These are phyloP conservation scores for Pleurotus citrinopileatus DNA, from an alignment of 768 basidiomycete species.

Conservation along the genomic window DNA sequence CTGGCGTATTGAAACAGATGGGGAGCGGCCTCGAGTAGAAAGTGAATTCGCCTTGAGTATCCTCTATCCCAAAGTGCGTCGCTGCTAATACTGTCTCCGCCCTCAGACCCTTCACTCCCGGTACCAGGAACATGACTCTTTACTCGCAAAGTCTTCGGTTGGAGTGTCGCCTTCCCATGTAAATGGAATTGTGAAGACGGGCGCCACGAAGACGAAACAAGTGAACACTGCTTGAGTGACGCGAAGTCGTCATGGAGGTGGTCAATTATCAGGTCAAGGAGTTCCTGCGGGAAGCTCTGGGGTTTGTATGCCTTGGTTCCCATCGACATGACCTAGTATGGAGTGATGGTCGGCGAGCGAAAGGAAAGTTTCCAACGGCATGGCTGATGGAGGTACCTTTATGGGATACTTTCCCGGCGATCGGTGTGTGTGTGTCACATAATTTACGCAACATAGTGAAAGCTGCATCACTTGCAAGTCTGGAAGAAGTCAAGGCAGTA, in stretches of 20 bases:
- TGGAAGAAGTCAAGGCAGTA: too few relatives aligned
- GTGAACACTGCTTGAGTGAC: slow-evolving; percentile 13
- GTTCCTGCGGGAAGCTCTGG: slow-evolving; percentile 13
- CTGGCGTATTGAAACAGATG: not conserved
- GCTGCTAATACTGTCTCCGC: not conserved
- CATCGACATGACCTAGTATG: too few relatives aligned
- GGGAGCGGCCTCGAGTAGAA: not conserved
- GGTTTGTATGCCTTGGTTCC: not conserved
- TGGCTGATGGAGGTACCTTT: too few relatives aligned
- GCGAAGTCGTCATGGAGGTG: slow-evolving; percentile 16
- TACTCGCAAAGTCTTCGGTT: not conserved
- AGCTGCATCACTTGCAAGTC: too few relatives aligned
- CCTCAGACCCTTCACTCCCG: too few relatives aligned
- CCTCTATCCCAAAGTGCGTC: not conserved
- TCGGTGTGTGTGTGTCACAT: too few relatives aligned
- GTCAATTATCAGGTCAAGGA: slow-evolving; percentile 19
- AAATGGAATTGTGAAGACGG: slow-evolving; percentile 16
- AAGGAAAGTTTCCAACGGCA: too few relatives aligned
- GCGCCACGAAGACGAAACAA: slow-evolving; percentile 16
- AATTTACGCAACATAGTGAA: too few relatives aligned
- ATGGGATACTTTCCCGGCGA: too few relatives aligned
- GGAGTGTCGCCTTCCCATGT: not conserved
- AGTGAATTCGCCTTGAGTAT: not conserved
- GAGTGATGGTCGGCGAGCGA: too few relatives aligned
- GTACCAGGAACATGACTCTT: not conserved